Conservation (phyloP, 495 filamentous ascomycete species). For the Bombardia bombarda region DNA sequence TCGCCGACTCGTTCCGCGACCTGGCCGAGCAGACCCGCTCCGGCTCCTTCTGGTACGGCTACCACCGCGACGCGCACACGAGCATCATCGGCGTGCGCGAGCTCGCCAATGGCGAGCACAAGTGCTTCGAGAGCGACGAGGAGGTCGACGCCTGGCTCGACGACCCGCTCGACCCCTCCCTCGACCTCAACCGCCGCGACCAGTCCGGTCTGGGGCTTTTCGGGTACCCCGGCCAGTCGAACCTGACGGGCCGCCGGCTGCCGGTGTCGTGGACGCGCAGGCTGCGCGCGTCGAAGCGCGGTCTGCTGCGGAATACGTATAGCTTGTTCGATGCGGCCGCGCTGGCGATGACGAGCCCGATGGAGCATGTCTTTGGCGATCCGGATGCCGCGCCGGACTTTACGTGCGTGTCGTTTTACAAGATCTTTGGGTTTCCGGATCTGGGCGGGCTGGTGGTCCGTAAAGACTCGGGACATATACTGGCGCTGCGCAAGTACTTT, state of each 20-base stretch:
- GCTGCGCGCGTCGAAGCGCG: constrained; percentile 34
- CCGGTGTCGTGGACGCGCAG: constrained; percentile 52
- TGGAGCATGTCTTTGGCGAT: constrained; percentile 50
- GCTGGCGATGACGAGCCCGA: constrained; percentile 55
- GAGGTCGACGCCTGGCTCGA: constrained; percentile 61
- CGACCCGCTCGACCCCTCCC: neutral
- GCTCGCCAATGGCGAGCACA: constrained; percentile 40
- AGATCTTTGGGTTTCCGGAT: constrained; percentile 77
- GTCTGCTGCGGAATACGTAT: constrained; percentile 47
- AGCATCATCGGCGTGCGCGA: constrained; percentile 66
- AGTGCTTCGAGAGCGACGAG: constrained; percentile 57
- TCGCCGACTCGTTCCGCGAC: constrained; percentile 57
- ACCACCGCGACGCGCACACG: constrained; percentile 68
- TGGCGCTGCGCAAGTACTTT: constrained; percentile 61
- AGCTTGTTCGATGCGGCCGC: constrained; percentile 68
- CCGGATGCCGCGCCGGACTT: constrained; percentile 60
- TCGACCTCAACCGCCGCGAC: neutral
- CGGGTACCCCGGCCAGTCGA: constrained; percentile 72
- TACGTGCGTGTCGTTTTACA: constrained; percentile 65
- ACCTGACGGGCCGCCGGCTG: constrained; percentile 66
- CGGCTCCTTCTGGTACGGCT: constrained; percentile 59
- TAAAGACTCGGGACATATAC: constrained; percentile 51
- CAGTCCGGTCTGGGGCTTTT: constrained; percentile 55
- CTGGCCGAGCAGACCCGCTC: constrained; percentile 35
- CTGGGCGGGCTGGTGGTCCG: constrained; percentile 65